Evolutionary conservation across 768 basidiomycete species (phyloP).

Genomic region (Tylopilus sp.): DNA sequence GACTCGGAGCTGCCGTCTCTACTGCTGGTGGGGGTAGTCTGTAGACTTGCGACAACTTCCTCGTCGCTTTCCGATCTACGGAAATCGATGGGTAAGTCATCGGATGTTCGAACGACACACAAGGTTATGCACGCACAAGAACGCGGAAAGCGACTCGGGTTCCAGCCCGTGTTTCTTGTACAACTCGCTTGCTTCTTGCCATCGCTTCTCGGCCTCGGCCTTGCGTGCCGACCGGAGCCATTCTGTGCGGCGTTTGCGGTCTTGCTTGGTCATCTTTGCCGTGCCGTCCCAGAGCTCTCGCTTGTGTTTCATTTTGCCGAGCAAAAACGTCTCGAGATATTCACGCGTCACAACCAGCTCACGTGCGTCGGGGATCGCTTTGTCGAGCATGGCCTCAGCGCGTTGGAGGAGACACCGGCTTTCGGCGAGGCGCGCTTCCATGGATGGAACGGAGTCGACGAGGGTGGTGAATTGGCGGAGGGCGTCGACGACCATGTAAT

Average conservation of each 20-base stretch:
- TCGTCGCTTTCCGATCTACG: conserved; percentile 24
- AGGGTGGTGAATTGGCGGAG: conserved; percentile 28
- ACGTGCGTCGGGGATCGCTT: conserved; percentile 15
- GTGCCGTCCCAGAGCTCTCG: conserved; percentile 33
- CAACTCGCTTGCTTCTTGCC: conserved; percentile 16
- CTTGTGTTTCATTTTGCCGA: conserved; percentile 31
- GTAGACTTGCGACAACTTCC: conserved; percentile 23
- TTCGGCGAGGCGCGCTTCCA: conserved; percentile 22
- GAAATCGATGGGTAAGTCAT: not conserved
- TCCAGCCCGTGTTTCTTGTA: conserved; percentile 6
- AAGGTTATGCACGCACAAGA: conserved; percentile 18
- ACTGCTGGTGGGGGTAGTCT: conserved; percentile 23
- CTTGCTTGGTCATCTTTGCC: conserved; percentile 19
- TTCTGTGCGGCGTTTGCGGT: conserved; percentile 23
- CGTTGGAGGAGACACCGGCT: conserved; percentile 17
- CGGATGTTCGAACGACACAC: not conserved
- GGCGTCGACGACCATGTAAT: conserved; percentile 24
- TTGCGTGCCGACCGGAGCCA: conserved; percentile 25
- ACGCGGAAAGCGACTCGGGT: conserved; percentile 20
- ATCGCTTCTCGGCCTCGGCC: conserved; percentile 15
- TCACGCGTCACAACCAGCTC: conserved; percentile 23
- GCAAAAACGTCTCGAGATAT: conserved; percentile 20
- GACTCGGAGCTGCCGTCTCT: conserved; percentile 7
- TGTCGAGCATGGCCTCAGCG: conserved; percentile 11
- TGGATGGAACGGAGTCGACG: conserved; percentile 18